Evolutionary conservation across 2,329 filamentous ascomycete genomes (phyloP), one percentile per base, ranked within the genome.

Genomic region (Monosporascus sp.): DNA sequence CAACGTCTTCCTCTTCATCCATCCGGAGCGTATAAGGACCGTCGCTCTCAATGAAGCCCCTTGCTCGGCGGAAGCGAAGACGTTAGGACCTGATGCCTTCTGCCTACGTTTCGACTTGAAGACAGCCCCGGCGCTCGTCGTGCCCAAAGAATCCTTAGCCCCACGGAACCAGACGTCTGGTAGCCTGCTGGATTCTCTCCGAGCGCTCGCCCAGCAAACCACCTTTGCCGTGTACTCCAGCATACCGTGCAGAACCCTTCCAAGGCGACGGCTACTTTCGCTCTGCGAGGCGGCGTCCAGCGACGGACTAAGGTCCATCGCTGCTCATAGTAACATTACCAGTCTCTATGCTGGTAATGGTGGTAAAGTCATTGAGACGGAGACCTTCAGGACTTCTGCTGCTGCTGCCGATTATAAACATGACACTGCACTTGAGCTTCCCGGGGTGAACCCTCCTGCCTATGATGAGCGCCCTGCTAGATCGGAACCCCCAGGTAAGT

Each of bases 151-250:
- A 31, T 50, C 54, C 17, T 49, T 58, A 31, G 49, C 47, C 49
- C 54, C 56, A 20, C 56, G 56, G 37, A 58, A 58, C 35, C 54
- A 55, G 45, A 8, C 50, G 37, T 58, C 56, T 22, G 50, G 54
- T 47, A 47, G 51, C 17, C 22, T 57, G 31, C 46, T 58, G 35
- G 54, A 58, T 45, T 58, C 54, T 37, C 41, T 58, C 5, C 52
- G 54, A 47, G 49, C 36, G 18, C 50, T 50, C 45, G 50, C 50
- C 39, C 52, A 57, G 47, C 56, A 58, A 49, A 35, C 50, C 17
- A 49, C 46, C 24, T 57, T 58, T 47, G 49, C 52, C 41, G 38
- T 57, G 24, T 58, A 57, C 48, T 50, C 48, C 37, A 53, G 50
- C 18, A 52, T 58, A 53, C 50, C 54, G 24, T 44, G 50, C 38